phyloP scores from a whole-genome alignment of 2,329 filamentous ascomycete genomes.

The Paraconiothyrium sp. region DNA sequence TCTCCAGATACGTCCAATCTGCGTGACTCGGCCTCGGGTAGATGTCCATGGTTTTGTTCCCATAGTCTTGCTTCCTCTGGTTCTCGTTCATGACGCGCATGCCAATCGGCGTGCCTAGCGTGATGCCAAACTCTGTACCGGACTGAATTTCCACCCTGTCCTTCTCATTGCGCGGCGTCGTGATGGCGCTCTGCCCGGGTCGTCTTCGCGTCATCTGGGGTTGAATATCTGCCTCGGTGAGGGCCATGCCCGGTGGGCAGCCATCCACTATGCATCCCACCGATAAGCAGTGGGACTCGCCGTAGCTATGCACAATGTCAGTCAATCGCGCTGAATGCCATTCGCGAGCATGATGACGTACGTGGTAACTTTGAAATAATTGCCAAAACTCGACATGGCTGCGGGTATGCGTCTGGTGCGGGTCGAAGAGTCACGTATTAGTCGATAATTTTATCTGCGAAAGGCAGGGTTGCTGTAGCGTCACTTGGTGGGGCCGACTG shows the following conservation, averaged over 20 bases:
- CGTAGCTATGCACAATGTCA: conserved; percentile 64
- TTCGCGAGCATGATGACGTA: conserved; percentile 56
- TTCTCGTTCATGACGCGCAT: conserved; percentile 92
- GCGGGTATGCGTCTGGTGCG: conserved; percentile 7
- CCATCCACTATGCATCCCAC: conserved; percentile 97
- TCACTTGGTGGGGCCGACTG: conserved; percentile 8
- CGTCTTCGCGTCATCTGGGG: conserved; percentile 91
- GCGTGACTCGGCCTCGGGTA: conserved; percentile 94
- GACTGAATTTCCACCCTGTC: conserved; percentile 92
- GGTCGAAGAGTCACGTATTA: conserved; percentile 15
- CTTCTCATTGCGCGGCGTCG: conserved; percentile 91
- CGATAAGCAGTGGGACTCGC: conserved; percentile 89
- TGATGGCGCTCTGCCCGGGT: conserved; percentile 88
- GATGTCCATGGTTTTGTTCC: conserved; percentile 85
- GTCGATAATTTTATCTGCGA: conserved; percentile 14
- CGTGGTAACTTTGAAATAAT: conserved; percentile 84
- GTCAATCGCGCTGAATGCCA: conserved; percentile 18
- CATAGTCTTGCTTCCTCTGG: conserved; percentile 91
- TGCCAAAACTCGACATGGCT: conserved; percentile 78
- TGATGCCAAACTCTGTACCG: conserved; percentile 88
- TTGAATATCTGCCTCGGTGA: conserved; percentile 89
- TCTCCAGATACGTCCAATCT: conserved; percentile 96
- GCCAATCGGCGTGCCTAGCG: conserved; percentile 88
- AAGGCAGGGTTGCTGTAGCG: neutral
- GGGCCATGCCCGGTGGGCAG: conserved; percentile 84